Base-by-base conservation (phyloP, 805 yeast genomes). In the Cyberlindnera mississippiensis region DNA sequence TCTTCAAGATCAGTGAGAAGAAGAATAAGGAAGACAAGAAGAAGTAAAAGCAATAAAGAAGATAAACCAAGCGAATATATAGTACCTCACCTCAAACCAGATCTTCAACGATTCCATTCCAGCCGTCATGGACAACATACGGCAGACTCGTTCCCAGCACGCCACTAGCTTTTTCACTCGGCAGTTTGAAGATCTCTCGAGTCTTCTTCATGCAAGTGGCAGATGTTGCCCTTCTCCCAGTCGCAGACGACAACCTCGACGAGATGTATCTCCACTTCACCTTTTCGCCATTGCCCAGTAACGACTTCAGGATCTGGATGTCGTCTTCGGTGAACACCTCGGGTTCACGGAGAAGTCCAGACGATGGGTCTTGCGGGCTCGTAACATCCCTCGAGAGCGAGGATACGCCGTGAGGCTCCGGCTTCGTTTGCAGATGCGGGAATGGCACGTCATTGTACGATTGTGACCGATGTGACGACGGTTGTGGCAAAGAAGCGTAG, bases 181-280 rank as follows among this genome's bases (percentile, higher is more conserved):
- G 78, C 28, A 74, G 68, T 4, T 81, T 80, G 52, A 77, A 71
- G 53, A 78, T 49, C 26, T 67, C 72, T 50, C 75, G 76, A 51
- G 74, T 75, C 57, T 78, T 79, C 49, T 71, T 73, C 35, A 68
- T 67, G 35, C 80, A 79, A 33, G 79, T 78, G 3, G 75, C 63
- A 4, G 79, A 72, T 4, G 81, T 72, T 9, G 60, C 57, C 26
- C 59, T 38, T 44, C 60, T 44, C 4, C 57, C 60, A 16, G 57
- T 51, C 13, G 41, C 28, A 66, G 71, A 33, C 67, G 71, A 52
- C 64, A 75, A 40, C 55, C 57, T 49, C 6, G 53, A 49, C 1
- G 83, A 73, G 49, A 78, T 69, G 52, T 68, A 77, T 53, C 73
- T 73, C 84, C 84, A 78, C 52, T 78, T 78, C 50, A 73, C 72